phyloP scores from a whole-genome alignment of 768 basidiomycete species.

The Pisolithus tinctorius region DNA sequence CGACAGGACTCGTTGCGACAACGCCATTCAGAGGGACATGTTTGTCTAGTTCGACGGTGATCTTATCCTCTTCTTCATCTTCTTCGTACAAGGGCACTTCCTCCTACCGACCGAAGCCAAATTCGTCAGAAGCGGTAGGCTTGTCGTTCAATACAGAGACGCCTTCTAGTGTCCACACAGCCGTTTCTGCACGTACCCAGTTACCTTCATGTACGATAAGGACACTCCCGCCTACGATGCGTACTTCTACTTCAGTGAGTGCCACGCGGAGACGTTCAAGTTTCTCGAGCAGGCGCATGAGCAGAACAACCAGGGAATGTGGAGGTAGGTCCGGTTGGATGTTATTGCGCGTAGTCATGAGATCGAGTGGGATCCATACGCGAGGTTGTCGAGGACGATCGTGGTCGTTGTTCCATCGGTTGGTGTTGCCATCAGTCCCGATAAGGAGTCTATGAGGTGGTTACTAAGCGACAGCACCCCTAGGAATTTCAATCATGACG shows the following conservation, averaged over 20 bases:
- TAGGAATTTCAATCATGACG: constrained; percentile 39
- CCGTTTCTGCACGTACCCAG: constrained; percentile 30
- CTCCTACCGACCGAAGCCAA: constrained; percentile 8
- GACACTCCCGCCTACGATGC: constrained; percentile 79
- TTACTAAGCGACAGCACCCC: constrained; percentile 78
- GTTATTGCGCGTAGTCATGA: background rate
- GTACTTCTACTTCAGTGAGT: constrained; percentile 52
- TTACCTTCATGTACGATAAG: constrained; percentile 78
- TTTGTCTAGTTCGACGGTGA: constrained; percentile 30
- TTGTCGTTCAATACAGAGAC: background rate
- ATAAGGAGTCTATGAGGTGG: constrained; percentile 21
- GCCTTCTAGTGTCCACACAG: constrained; percentile 17
- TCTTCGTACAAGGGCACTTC: constrained; percentile 28
- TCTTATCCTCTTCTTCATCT: constrained; percentile 31
- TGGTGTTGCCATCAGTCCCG: constrained; percentile 13
- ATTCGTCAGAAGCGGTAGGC: background rate
- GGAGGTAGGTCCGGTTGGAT: constrained; percentile 46
- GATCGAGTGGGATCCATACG: constrained; percentile 47
- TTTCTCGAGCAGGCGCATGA: constrained; percentile 47
- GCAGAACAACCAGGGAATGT: constrained; percentile 47
- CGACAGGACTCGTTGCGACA: background rate
- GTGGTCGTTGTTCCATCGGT: constrained; percentile 57
- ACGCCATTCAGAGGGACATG: constrained; percentile 16
- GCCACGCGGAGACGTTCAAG: constrained; percentile 44
- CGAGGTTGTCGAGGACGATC: constrained; percentile 81